These are phyloP conservation scores for Xerocomellus chrysenteron DNA, from an alignment of 768 basidiomycete genomes.

Conservation along the genomic window DNA sequence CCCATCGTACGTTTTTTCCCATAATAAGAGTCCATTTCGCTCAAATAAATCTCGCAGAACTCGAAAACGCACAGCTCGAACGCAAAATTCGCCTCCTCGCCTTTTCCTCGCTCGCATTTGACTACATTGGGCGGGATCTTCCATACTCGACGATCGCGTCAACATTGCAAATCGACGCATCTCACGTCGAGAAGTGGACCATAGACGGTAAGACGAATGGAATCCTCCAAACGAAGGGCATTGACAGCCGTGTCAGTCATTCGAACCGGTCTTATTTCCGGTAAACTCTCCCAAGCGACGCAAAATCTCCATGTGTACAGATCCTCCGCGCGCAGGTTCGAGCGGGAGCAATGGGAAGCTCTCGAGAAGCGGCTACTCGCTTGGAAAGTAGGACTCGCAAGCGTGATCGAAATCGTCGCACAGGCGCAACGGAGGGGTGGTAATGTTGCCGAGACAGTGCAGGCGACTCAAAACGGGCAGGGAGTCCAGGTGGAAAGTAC, in stretches of 20 bases:
- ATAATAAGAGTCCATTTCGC: not conserved
- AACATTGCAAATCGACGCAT: slow-evolving; percentile 58
- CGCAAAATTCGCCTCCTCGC: slow-evolving; percentile 78
- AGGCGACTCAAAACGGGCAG: slow-evolving; percentile 24
- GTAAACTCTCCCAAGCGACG: slow-evolving; percentile 79
- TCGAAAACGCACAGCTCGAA: slow-evolving; percentile 60
- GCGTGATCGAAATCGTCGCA: slow-evolving; percentile 69
- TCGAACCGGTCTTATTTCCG: slow-evolving; percentile 73
- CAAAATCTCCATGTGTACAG: slow-evolving; percentile 72
- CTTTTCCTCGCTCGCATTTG: slow-evolving; percentile 73
- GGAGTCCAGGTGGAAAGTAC: slow-evolving; percentile 22
- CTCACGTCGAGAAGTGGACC: slow-evolving; percentile 81
- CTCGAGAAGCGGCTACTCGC: slow-evolving; percentile 71
- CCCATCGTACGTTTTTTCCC: slow-evolving; percentile 49
- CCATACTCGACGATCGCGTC: slow-evolving; percentile 69
- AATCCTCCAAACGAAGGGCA: not conserved
- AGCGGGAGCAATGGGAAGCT: slow-evolving; percentile 74
- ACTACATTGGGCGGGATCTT: slow-evolving; percentile 71
- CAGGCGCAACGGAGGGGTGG: slow-evolving; percentile 46
- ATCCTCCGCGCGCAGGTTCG: slow-evolving; percentile 74
- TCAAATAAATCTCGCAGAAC: slow-evolving; percentile 37
- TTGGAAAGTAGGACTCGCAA: slow-evolving; percentile 72
- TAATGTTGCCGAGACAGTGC: slow-evolving; percentile 18
- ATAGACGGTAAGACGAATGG: slow-evolving; percentile 64
- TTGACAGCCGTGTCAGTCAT: slow-evolving; percentile 52